Base-by-base conservation (phyloP, 257 asterid species). In the Solanum bukasovii region DNA sequence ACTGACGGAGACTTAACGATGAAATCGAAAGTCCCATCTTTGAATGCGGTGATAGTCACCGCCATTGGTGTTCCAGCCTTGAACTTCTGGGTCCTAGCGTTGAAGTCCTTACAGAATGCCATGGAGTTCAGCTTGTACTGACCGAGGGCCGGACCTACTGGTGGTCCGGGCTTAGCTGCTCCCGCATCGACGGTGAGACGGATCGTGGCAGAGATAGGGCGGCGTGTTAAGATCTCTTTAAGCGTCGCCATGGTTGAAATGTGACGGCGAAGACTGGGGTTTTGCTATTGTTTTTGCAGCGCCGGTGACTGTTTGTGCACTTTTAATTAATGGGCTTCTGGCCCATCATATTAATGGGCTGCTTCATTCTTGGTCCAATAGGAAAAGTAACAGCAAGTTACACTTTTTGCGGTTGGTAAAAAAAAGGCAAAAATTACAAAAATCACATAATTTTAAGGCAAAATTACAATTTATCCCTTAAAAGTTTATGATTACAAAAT, bases 41-140 rank as follows among this genome's bases (percentile, higher is more conserved):
- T 91, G 92, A 92, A 95, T 46, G 99, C 98, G 37, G 98, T 91
- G 35, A 96, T 94, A 23, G 93, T 92, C 21, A 95, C 95, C 27
- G 98, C 91, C 98, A 96, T 96, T 2, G 99, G 99, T 14, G 96
- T 92, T 10, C 95, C 98, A 7, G 96, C 88, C 92, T 94, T 96
- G 96, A 92, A 95, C 83, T 95, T 96, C 87, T 96, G 98, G 78
- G 99, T 96, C 59, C 83, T 74, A 10, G 83, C 52, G 31, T 74
- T 74, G 83, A 74, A 74, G 31, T 96, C 98, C 90, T 96, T 95
- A 93, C 98, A 96, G 92, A 96, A 96, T 44, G 98, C 97, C 99
- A 96, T 95, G 27, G 94, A 94, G 89, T 96, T 96, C 73, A 96
- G 88, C 72, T 98, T 88, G 95, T 95, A 96, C 87, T 95, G 98